Conservation (phyloP, 1,139 yeast species). For the Geotrichum candidum region DNA sequence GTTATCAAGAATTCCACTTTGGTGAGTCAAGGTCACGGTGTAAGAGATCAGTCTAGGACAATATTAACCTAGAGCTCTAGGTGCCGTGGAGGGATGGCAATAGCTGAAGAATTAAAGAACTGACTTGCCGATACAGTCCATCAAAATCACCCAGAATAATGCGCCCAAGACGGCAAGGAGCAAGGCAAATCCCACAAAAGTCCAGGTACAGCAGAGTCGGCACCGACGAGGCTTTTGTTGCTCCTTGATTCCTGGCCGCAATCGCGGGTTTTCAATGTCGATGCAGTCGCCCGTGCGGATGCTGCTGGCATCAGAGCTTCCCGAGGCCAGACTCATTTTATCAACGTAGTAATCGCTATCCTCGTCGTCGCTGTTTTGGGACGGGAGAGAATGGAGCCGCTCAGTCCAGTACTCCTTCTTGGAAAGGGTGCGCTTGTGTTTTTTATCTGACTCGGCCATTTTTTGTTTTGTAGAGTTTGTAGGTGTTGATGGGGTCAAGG, state of each 20-base stretch:
- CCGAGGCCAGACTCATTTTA: not conserved
- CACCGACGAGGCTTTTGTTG: not conserved
- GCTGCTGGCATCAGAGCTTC: not conserved
- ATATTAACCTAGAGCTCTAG: too few species aligned
- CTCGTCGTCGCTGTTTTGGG: not conserved
- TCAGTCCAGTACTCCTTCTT: not conserved
- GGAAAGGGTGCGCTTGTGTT: not conserved
- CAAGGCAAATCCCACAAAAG: not conserved
- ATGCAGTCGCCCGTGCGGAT: not conserved
- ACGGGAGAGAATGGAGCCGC: not conserved
- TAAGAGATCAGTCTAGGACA: too few species aligned
- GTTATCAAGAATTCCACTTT: too few species aligned
- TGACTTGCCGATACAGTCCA: not conserved
- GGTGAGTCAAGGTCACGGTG: too few species aligned
- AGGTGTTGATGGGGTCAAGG: not conserved
- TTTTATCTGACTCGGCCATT: not conserved
- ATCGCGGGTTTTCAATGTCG: not conserved
- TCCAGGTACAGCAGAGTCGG: not conserved
- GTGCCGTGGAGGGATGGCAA: too few species aligned
- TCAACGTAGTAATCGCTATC: not conserved
- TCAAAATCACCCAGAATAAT: not conserved
- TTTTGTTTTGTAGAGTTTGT: not conserved
- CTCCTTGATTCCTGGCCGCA: not conserved
- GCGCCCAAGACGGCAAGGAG: not conserved
- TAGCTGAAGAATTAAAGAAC: not conserved